Base-by-base conservation (phyloP, 1,284 basidiomycete genomes). In the Leccinum cinnamomeum region DNA sequence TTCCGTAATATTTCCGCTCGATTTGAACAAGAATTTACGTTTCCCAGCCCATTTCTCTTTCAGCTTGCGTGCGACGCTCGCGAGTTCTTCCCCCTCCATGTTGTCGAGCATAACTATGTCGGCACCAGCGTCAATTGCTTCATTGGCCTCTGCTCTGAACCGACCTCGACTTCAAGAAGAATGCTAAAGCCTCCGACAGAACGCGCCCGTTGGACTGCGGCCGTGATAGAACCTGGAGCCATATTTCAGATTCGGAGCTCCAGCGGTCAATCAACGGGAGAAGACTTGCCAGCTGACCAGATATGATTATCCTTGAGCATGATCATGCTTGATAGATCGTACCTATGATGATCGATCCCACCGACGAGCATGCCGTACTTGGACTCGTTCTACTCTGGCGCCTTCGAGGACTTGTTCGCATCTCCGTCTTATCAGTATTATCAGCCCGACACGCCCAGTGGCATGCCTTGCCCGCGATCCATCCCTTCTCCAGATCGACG, bases 261-360 rank as follows among this genome's bases (percentile, higher is more conserved):
- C n/a, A 44, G 16, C 41, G 8, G 41, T 20, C 18, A 46, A 46
- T 46, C 44, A 46, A 44, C 18, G 18, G 51, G 54, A 37, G 51
- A 50, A 63, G 14, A 71, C 81, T 68, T 69, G 89, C 94, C 95
- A 30, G 90, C 93, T 7, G 95, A 96, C 96, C 95, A 98, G 73
- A 99, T 95, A 74, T 99, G 97, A 76, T 99, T 99, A 74, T 99
- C 97, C 79, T 99, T 99, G 72, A 99, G 87, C 97, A 99, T 99
- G 73, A 99, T 97, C 97, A 99, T 99, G 75, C 92, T 94, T 44
- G 92, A 95, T 37, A 99, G 82, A 77, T 98, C 96, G 72, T 98
- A 92, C n/a, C 97, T 85, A 79, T 99, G 97, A 18, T 93, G 82
- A 76, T 99, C 97, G 67, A 98, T 91, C 5, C 97, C 97, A 25